A percentile compares a stretch with the other conserved stretches of the same genome.
These are phyloP conservation scores for Boletus eberwhitei DNA, from an alignment of 768 basidiomycete species.

Conservation along the genomic window DNA sequence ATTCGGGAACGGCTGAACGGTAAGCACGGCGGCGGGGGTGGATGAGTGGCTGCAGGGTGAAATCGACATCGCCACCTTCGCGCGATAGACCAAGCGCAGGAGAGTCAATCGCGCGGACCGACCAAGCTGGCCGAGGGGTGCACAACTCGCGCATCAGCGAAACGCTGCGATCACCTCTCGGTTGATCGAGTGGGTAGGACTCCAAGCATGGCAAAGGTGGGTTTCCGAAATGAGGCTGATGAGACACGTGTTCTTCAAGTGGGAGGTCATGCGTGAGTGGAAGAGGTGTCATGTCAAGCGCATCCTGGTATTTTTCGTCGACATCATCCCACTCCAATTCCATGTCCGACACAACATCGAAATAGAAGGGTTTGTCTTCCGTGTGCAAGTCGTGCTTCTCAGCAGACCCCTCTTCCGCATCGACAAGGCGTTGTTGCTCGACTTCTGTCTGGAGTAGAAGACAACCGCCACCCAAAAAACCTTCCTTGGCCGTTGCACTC, in stretches of 20 bases:
- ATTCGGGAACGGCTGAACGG: slow-evolving; percentile 43
- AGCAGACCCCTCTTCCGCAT: slow-evolving; percentile 1
- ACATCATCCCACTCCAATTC: slow-evolving; percentile 25
- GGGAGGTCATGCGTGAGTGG: slow-evolving; percentile 19
- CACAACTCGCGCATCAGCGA: slow-evolving; percentile 14
- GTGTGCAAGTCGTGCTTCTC: background rate
- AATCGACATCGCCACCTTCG: slow-evolving; percentile 1
- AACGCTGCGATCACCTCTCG: slow-evolving; percentile 6
- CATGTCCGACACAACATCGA: slow-evolving; percentile 16
- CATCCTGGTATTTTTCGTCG: slow-evolving; percentile 32
- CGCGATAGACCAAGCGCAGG: slow-evolving; percentile 18
- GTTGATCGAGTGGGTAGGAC: slow-evolving; percentile 7
- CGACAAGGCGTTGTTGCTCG: background rate
- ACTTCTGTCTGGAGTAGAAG: slow-evolving; percentile 1
- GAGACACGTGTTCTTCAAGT: slow-evolving; percentile 7
- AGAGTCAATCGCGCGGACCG: slow-evolving; percentile 25
- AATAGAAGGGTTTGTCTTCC: slow-evolving; percentile 3
- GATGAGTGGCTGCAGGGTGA: slow-evolving; percentile 10
- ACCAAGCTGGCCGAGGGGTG: slow-evolving; percentile 29
- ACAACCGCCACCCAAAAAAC: background rate
- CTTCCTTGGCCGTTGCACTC: background rate
- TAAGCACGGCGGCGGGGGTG: slow-evolving; percentile 27
- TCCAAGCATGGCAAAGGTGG: slow-evolving; percentile 7
- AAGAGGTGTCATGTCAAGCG: slow-evolving; percentile 27
- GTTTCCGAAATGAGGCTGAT: slow-evolving; percentile 9